Evolutionary conservation across 2,329 filamentous ascomycete species (phyloP), one percentile per base, ranked within the genome.

Genomic region (Monilinia vaccinii-corymbosi): DNA sequence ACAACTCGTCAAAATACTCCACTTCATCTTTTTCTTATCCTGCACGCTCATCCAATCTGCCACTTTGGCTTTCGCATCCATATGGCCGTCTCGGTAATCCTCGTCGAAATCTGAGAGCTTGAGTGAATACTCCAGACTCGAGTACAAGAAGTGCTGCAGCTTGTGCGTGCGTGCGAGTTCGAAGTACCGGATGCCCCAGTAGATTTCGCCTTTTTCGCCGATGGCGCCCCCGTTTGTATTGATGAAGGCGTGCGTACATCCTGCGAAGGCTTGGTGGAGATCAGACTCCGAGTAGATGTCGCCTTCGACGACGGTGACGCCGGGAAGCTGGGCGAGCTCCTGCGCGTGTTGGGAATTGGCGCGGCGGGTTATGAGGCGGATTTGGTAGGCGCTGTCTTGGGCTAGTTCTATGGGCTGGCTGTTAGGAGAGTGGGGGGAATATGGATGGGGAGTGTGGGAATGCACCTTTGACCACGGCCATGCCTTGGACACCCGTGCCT

Each of bases 181-280:
- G 44, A 68, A 73, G 11, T 65, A 63, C 5, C 71, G 66, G 16
- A 76, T 66, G 70, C 73, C 62, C 75, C 75, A 72, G 62, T 69
- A 73, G 5, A 72, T 58, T 53, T 73, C 71, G 1, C 61, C 60
- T 55, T 72, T 73, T 51, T 72, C 69, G 2, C 71, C 61, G 64
- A 69, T 63, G 45, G 73, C 75, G 63, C 75, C 76, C 10, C 74
- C 73, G 61, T 77, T 75, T 5, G 74, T 72, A 65, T 77, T 77
- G 31, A 76, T 69, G 62, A 74, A 77, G 4, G 72, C 74, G 55
- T 69, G 69, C 36, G 71, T 67, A 46, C 71, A 71, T 21, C 69
- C 71, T 13, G 63, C 51, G 57, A 76, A 72, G 0, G 71, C 73
- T n/a, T 61, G 63, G 51, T 71, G 69, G 23, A 76, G 72, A 56